Evolutionary conservation across 305 asterid species (phyloP), one percentile per base, ranked within the genome.

Genomic region (Fraxinus sp.): DNA sequence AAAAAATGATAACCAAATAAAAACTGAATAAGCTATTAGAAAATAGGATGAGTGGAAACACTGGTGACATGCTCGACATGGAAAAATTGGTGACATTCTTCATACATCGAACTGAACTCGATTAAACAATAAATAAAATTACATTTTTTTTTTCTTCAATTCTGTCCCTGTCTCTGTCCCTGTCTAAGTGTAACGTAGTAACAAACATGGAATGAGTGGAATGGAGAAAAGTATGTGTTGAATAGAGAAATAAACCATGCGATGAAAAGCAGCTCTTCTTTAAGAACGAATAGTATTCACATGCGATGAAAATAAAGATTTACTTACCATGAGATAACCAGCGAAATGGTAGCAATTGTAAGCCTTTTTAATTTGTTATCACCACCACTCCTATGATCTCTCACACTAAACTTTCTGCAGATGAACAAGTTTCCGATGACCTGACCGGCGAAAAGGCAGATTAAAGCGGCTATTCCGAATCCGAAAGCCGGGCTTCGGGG

Each of bases 301-400:
- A 66, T 24, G 73, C 14, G 73, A 26, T 66, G 74, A 28, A 68
- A 68, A 9, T 28, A 11, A 75, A 68, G 35, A 36, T 28, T 7
- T 41, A 87, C 89, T 85, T 77, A 93, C 98, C 97, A 94, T 26
- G 98, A 94, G 30, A 92, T 26, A 22, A 87, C 24, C 68, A 84
- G 90, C 57, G 90, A 89, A 87, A 70, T 72, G 91, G 87, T 78
- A 28, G 89, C 26, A 57, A 83, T 80, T 26, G 86, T 84, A 55
- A 91, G 89, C 64, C 68, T 89, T 77, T 66, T 78, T 9, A 86
- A 22, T 78, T 83, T 83, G 30, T 68, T 11, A 68, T 28, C 20
- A 80, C 84, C 86, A 41, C 77, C 14, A 37, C 84, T 79, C 37
- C 74, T 33, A 64, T 77, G 77, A 5, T 83, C 83, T 36, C 85